Evolutionary conservation across 2,329 filamentous ascomycete species (phyloP).

Genomic region (Metarhizium brunneum): DNA sequence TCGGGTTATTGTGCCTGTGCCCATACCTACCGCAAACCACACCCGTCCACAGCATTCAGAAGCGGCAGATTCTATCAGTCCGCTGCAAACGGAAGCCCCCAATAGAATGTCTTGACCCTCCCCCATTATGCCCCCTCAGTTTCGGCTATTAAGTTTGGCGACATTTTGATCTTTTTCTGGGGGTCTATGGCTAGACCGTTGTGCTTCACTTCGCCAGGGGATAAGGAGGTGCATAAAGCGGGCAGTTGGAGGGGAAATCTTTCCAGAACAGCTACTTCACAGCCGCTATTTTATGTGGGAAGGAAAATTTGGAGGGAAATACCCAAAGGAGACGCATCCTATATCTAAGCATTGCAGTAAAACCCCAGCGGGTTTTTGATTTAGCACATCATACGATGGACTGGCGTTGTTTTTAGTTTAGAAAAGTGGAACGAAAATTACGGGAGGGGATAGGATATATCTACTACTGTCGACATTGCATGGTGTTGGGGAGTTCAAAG

Average conservation of each 20-base stretch:
- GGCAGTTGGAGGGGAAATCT: too few relatives aligned
- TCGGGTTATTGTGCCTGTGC: slow-evolving; percentile 43
- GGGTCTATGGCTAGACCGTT: neutral
- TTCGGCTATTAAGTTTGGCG: neutral
- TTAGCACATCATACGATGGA: neutral
- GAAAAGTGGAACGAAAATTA: neutral
- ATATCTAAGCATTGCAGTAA: neutral
- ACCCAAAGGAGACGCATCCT: neutral
- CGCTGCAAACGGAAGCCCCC: neutral
- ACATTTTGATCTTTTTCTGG: neutral
- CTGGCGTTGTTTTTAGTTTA: neutral
- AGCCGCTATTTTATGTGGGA: neutral
- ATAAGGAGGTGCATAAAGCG: neutral
- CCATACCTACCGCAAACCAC: neutral
- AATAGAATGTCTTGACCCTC: neutral
- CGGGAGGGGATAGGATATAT: neutral
- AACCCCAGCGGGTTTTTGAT: neutral
- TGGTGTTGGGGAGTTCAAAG: neutral
- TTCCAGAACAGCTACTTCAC: neutral
- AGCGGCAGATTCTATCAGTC: slow-evolving; percentile 1
- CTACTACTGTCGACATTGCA: neutral
- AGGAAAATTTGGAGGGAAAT: neutral
- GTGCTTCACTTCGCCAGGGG: neutral
- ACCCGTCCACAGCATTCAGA: slow-evolving; percentile 1
- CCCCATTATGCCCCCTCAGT: neutral